Conservation (phyloP, 495 filamentous ascomycete species). For the Aspergillus funiculosus region DNA sequence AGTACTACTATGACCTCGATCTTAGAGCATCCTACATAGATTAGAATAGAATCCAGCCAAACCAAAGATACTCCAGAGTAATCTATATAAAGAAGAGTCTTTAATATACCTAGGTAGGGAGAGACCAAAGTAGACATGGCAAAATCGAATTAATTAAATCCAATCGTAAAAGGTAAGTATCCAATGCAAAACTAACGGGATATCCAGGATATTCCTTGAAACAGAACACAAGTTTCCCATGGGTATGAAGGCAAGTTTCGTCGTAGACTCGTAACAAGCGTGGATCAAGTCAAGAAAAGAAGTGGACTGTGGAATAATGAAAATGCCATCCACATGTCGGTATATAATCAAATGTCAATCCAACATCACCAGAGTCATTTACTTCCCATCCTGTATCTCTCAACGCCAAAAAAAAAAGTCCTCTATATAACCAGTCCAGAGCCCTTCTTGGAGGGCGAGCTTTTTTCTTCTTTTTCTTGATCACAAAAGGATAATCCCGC, state of each 20-base stretch:
- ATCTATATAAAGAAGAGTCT: too few species aligned
- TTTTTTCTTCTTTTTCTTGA: too few species aligned
- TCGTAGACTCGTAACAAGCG: conserved; percentile 21
- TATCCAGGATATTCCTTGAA: conserved; percentile 13
- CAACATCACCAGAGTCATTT: conserved; percentile 10
- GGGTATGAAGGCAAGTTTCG: conserved; percentile 20
- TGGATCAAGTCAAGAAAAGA: conserved; percentile 11
- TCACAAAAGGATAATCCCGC: too few species aligned
- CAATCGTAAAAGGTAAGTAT: background rate
- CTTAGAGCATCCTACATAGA: too few species aligned
- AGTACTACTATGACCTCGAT: too few species aligned
- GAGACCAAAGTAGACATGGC: background rate
- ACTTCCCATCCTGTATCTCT: conserved; percentile 22
- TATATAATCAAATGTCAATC: conserved; percentile 15
- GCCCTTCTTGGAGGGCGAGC: too few species aligned
- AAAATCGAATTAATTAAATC: background rate
- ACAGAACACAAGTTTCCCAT: conserved; percentile 11
- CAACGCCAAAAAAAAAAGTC: conserved; percentile 29
- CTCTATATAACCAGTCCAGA: too few species aligned
- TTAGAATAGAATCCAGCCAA: too few species aligned
- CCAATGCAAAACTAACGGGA: conserved; percentile 2
- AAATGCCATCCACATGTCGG: too few species aligned
- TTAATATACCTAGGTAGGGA: background rate
- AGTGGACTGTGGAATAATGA: too few species aligned
- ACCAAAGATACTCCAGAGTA: too few species aligned